Percentiles rank a stretch among this genome's conserved stretches.
These are phyloP conservation scores for Candolleomyces aberdarensis DNA, from an alignment of 768 basidiomycete species.

Conservation along the genomic window DNA sequence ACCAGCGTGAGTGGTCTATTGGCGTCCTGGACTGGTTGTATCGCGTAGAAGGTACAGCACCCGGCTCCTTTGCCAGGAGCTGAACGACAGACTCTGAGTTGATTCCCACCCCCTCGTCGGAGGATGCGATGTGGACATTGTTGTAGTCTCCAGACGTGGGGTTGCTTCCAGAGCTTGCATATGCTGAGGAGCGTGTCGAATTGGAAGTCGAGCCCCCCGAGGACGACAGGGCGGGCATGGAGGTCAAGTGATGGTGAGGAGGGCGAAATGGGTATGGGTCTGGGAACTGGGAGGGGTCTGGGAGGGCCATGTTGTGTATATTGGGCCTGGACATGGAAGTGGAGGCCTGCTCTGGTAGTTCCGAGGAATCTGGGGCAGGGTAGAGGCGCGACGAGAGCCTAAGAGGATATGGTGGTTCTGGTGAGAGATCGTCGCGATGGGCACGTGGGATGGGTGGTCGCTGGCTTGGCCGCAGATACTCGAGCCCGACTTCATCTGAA, in stretches of 20 bases:
- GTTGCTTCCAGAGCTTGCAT: constrained; percentile 68
- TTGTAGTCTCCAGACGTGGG: constrained; percentile 58
- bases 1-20: constrained; percentile 68
- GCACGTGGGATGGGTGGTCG: not conserved
- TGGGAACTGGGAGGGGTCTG: constrained; percentile 67
- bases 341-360: constrained; percentile 2
- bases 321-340: constrained; percentile 6
- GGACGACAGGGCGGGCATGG: constrained; percentile 62
- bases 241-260: constrained; percentile 38
- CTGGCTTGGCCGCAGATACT: constrained; percentile 18
- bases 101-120: constrained; percentile 64
- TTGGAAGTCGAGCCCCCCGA: constrained; percentile 69
- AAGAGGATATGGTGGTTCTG: constrained; percentile 3
- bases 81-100: constrained; percentile 64
- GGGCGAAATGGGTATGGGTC: constrained; percentile 67
- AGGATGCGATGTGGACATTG: constrained; percentile 63
- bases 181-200: constrained; percentile 73
- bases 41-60: constrained; percentile 40
- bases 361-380: not conserved
- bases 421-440: constrained; percentile 7
- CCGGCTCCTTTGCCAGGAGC: constrained; percentile 53
- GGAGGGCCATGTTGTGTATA: constrained; percentile 28
- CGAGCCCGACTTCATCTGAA: constrained; percentile 17
- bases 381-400: constrained; percentile 2
- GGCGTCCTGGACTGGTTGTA: constrained; percentile 44